Evolutionary conservation across 306 rosid species (phyloP).

Genomic region (Sophora flavescens): DNA sequence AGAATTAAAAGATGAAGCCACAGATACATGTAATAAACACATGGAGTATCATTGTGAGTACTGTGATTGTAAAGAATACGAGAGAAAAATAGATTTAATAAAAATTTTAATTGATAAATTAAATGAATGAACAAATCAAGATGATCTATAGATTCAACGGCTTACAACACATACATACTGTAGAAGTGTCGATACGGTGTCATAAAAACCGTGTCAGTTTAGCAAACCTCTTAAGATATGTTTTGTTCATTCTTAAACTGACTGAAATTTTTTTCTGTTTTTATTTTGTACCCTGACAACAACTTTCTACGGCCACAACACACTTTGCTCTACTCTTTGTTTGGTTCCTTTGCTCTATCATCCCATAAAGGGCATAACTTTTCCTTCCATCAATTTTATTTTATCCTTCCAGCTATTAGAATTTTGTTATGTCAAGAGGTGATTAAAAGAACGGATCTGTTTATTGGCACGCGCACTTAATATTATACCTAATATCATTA

Average conservation of each 20-base stretch:
- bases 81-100: no score
- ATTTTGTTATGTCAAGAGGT: slow-evolving; percentile 17
- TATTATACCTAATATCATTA: slow-evolving; percentile 10
- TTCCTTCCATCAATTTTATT: neutral
- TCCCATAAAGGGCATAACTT: slow-evolving; percentile 10
- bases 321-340: slow-evolving; percentile 48
- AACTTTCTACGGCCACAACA: slow-evolving; percentile 50
- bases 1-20: no score
- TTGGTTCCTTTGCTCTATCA: slow-evolving; percentile 32
- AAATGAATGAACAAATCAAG: no score
- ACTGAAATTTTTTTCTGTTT: slow-evolving; percentile 25
- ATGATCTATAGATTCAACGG: no score
- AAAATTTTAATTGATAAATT: no score
- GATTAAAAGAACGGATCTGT: slow-evolving; percentile 39
- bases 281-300: slow-evolving; percentile 44
- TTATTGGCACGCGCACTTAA: slow-evolving; percentile 27
- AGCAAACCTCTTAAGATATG: no score
- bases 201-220: no score
- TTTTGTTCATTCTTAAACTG: slow-evolving; percentile 41
- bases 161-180: no score
- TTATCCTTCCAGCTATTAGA: slow-evolving; percentile 13
- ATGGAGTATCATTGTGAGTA: no score
- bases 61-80: no score
- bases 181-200: no score
- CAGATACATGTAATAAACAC: no score